A percentile compares a stretch with the other conserved stretches of the same genome.
Conservation (phyloP, 2,329 filamentous ascomycete genomes). For the Ambrosiella cleistominuta region DNA sequence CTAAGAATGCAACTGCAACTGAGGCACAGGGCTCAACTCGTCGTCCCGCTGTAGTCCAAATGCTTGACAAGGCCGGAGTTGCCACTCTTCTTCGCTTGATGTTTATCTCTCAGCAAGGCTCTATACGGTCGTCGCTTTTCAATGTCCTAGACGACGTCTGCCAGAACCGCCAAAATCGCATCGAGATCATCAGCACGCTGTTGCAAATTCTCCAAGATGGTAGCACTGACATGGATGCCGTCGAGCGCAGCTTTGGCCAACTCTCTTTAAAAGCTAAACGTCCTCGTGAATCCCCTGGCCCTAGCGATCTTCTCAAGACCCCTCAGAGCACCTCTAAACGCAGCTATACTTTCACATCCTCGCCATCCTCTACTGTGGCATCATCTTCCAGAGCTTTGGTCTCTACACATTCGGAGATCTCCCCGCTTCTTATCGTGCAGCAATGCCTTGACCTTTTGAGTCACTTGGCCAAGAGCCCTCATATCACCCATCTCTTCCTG, state of each 20-base stretch:
- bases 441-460: constrained; percentile 79
- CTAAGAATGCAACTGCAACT: too few relatives aligned
- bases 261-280: constrained; percentile 83
- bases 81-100: constrained; percentile 94
- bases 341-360: constrained; percentile 33
- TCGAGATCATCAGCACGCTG: constrained; percentile 83
- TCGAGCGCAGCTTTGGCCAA: constrained; percentile 89
- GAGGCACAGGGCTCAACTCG: constrained; percentile 22
- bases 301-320: constrained; percentile 45
- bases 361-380: constrained; percentile 19
- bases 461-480: constrained; percentile 70
- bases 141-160: constrained; percentile 81
- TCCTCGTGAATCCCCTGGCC: constrained; percentile 40
- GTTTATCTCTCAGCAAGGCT: constrained; percentile 88
- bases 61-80: constrained; percentile 90
- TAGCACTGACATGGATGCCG: constrained; percentile 77
- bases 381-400: constrained; percentile 18
- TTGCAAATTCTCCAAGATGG: constrained; percentile 91
- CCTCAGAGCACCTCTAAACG: constrained; percentile 59
- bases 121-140: constrained; percentile 67
- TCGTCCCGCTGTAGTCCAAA: constrained; percentile 65
- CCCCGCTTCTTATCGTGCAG: constrained; percentile 85
- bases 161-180: constrained; percentile 87
- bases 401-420: constrained; percentile 61
- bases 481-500: constrained; percentile 80